phyloP scores from a whole-genome alignment of 148 eudicot species.

The Cornus controversa region DNA sequence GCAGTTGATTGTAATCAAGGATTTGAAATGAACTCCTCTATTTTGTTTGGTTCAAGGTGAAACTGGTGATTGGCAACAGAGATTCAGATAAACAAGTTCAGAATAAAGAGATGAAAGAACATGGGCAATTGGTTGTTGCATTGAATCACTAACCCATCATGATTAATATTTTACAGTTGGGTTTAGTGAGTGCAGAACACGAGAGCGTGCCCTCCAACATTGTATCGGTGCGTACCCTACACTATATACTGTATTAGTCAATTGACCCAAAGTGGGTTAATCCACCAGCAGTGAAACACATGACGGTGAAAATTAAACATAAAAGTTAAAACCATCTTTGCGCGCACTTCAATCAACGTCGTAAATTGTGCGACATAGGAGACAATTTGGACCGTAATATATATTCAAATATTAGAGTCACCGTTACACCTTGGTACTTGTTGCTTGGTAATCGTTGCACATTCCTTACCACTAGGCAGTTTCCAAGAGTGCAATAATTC shows the following conservation, averaged over 20 bases:
- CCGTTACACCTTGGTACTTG: no score
- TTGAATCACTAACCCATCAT: constrained; percentile 20
- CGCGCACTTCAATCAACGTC: not conserved
- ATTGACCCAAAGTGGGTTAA: not conserved
- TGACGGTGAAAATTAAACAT: not conserved
- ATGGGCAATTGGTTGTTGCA: no score
- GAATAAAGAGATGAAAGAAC: no score
- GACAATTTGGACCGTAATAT: not conserved
- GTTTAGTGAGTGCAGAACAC: constrained; percentile 1
- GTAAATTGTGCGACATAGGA: not conserved
- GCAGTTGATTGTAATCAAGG: no score
- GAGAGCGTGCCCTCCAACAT: constrained; percentile 8
- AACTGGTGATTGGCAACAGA: constrained; percentile 5
- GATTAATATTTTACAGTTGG: constrained; percentile 4
- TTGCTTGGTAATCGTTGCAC: no score
- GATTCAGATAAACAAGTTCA: not conserved
- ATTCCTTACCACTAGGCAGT: no score
- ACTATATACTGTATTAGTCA: not conserved
- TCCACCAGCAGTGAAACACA: not conserved
- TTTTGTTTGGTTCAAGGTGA: not conserved
- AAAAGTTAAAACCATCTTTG: not conserved
- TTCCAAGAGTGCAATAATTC: no score
- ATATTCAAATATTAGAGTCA: no score
- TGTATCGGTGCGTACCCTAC: not conserved
- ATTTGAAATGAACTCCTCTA: no score